These are phyloP conservation scores for Ogataea populi-albae DNA, from an alignment of 805 yeast species.

Conservation along the genomic window DNA sequence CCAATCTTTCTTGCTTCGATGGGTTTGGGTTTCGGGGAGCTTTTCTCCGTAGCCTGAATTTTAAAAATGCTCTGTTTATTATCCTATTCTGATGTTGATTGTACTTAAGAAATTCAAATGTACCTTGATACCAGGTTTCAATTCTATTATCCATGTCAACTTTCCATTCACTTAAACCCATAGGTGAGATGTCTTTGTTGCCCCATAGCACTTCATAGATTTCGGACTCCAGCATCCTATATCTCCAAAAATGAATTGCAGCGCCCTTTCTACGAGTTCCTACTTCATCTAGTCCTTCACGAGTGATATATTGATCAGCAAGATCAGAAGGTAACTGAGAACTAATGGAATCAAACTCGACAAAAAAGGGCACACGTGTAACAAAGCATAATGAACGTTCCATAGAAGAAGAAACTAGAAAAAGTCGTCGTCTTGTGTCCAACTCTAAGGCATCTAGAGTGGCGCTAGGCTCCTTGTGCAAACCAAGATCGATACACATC, in stretches of 20 bases:
- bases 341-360: constrained; percentile 1
- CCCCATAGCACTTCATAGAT: constrained; percentile 8
- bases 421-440: constrained; percentile 9
- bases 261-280: constrained; percentile 5
- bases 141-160: neutral
- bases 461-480: constrained; percentile 11
- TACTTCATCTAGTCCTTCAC: constrained; percentile 1
- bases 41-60: too few species aligned
- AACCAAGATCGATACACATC: constrained; percentile 13
- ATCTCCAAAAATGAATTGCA: constrained; percentile 1
- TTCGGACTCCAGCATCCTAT: constrained; percentile 3
- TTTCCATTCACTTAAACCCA: constrained; percentile 1
- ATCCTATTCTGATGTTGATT: too few species aligned
- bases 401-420: constrained; percentile 2
- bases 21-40: too few species aligned
- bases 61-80: too few species aligned
- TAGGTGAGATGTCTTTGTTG: neutral
- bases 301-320: constrained; percentile 4
- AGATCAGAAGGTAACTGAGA: constrained; percentile 3
- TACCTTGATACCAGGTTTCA: too few species aligned
- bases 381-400: constrained; percentile 2
- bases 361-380: neutral
- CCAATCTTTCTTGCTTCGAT: too few species aligned
- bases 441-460: constrained; percentile 8
- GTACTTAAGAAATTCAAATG: too few species aligned